These are phyloP conservation scores for Stagonosporopsis vannaccii DNA, from an alignment of 2,329 filamentous ascomycete genomes.

Conservation along the genomic window DNA sequence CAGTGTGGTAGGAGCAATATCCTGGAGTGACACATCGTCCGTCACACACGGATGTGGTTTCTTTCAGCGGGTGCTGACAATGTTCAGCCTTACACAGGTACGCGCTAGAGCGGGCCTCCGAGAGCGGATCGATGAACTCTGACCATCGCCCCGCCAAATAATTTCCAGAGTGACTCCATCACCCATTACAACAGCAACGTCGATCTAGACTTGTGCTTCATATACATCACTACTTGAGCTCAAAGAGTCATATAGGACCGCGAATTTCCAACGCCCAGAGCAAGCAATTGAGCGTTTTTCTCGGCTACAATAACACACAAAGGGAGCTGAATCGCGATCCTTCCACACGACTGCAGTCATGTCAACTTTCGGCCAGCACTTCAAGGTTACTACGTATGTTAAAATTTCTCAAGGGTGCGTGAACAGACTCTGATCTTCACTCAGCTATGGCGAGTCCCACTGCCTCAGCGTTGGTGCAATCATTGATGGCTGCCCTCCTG, in stretches of 20 bases:
- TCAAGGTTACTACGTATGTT: slow-evolving; percentile 81
- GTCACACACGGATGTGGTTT: neutral
- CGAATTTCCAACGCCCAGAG: neutral
- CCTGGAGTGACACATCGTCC: neutral
- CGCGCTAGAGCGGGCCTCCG: slow-evolving; percentile 21
- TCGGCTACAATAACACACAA: neutral
- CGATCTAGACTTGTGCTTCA: slow-evolving; percentile 16
- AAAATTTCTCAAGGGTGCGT: neutral
- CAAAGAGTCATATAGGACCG: neutral
- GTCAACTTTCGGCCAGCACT: slow-evolving; percentile 85
- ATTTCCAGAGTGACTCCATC: slow-evolving; percentile 33
- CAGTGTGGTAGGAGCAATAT: neutral
- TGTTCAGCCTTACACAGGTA: slow-evolving; percentile 11
- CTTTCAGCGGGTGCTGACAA: neutral
- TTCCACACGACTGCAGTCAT: slow-evolving; percentile 25
- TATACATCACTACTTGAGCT: slow-evolving; percentile 4
- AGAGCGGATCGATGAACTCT: slow-evolving; percentile 16
- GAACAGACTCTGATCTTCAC: slow-evolving; percentile 12
- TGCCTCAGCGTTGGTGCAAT: slow-evolving; percentile 94
- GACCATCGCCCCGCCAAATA: slow-evolving; percentile 32
- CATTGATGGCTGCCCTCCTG: slow-evolving; percentile 89
- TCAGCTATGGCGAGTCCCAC: slow-evolving; percentile 83
- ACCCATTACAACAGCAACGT: slow-evolving; percentile 20
- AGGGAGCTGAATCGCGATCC: slow-evolving; percentile 12
- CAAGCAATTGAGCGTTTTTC: slow-evolving; percentile 9